Percentiles rank a stretch among this genome's conserved stretches.
Conservation (phyloP, 495 filamentous ascomycete species). For the Amniculicola lignicola region DNA sequence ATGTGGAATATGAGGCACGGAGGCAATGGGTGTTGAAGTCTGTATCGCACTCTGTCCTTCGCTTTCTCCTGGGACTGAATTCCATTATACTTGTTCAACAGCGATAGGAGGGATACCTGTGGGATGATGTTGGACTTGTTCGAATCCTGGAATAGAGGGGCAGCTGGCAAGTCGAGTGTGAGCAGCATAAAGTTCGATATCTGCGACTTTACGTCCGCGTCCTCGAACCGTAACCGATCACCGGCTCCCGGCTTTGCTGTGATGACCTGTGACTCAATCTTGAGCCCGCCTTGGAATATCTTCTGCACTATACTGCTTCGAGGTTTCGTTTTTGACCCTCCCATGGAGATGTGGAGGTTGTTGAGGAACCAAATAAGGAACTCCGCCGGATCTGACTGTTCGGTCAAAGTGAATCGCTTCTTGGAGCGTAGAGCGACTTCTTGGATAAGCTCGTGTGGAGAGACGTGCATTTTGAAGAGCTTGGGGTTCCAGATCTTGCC, state of each 20-base stretch:
- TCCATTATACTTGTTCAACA: conserved; percentile 94
- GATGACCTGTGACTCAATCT: conserved; percentile 90
- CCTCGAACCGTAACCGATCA: conserved; percentile 90
- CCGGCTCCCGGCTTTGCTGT: conserved; percentile 84
- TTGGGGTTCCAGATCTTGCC: conserved; percentile 98
- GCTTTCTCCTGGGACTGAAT: conserved; percentile 81
- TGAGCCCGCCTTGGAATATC: conserved; percentile 88
- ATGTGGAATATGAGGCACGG: conserved; percentile 93
- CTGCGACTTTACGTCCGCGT: conserved; percentile 77
- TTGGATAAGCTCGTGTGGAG: conserved; percentile 93
- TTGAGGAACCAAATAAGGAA: conserved; percentile 98
- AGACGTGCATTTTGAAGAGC: conserved; percentile 96
- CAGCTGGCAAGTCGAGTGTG: conserved; percentile 86
- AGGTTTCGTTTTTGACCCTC: conserved; percentile 83
- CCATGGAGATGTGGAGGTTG: conserved; percentile 85
- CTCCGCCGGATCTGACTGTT: conserved; percentile 92
- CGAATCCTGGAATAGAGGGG: conserved; percentile 96
- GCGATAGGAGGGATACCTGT: conserved; percentile 82
- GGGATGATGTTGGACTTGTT: conserved; percentile 91
- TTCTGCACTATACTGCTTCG: conserved; percentile 78
- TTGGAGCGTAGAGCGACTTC: conserved; percentile 86
- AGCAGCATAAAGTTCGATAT: conserved; percentile 79
- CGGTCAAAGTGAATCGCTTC: conserved; percentile 87
- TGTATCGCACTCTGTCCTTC: conserved; percentile 79
- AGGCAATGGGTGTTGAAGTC: conserved; percentile 86